Base-by-base conservation (phyloP, 495 filamentous ascomycete genomes). In the Daldinia grandis region DNA sequence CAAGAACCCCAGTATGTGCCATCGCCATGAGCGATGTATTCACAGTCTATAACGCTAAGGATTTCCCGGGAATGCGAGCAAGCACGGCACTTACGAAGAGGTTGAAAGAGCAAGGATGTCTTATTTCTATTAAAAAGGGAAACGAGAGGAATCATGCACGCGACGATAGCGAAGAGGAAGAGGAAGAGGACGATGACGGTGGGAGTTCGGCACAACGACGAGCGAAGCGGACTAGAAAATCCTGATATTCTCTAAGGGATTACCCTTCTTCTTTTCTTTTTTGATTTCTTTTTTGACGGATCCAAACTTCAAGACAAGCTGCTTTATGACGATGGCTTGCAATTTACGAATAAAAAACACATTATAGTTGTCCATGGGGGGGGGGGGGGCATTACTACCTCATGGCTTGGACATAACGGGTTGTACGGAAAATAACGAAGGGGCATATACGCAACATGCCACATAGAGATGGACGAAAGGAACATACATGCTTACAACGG, bases 41-140 rank as follows among this genome's bases (percentile, higher is more conserved):
- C 76, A 89, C 90, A 24, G 95, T 98, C 21, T 97, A 90, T 78
- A 93, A 93, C 19, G 93, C 95, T n/a, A 98, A 98, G 76, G 95
- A 98, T 77, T 98, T 98, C 69, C 93, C 93, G 0, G 95, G 95
- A 7, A 97, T 98, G 95, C 83, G 88, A 59, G 88, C 90, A 0
- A 91, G 88, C 75, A 91, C 89, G 25, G 79, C 83, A 24, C 75
- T 93, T 33, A 91, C 91, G 27, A 90, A 90, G 76, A 81, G 85
- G 30, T 78, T 93, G 58, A 91, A 92, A 76, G 82, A 87, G 71
- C 91, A 93, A 80, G 91, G 91, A 28, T 91, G 90, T 67, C 83
- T 91, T 38, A 93, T 93, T 69, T 88, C 89, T 58, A 91, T 93
- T 60, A 93, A 93, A 82, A 93, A 93, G 76, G 91, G 91, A n/a